Evolutionary conservation across 352 stramenopile genomes (phyloP), one percentile per base, ranked within the genome.

Genomic region (Phytophthora litchii): DNA sequence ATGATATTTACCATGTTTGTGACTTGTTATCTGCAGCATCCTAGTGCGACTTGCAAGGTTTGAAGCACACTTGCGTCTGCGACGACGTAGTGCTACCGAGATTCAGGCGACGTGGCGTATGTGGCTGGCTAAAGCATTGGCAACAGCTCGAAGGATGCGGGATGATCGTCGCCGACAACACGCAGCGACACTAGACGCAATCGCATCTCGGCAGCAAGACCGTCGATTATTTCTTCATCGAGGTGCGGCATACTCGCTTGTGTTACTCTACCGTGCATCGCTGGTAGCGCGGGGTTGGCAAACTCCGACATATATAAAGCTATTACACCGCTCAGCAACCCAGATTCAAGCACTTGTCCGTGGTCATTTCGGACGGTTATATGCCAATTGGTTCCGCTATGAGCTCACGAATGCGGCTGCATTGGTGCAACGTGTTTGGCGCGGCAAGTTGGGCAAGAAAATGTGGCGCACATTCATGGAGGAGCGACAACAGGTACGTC

Each of bases 101-200:
- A 88, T 94, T 36, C 84, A 94, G 55, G 71, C 82, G 2, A 76
- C 62, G n/a, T 94, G 82, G 82, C 70, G 84, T 27, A 94, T 94
- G 82, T 94, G 82, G 82, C 54, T 70, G 4, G 78, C 64, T 21
- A 91, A 89, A 52, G 78, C 85, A 13, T 48, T 59, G 3, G 73
- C 75, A 37, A 69, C 76, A 9, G 75, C 80, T 14, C 57, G 49
- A 12, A 55, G 47, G 17, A 42, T 94, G 25, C 70, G 67, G 16
- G 67, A 71, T 42, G 64, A 84, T 21, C 70, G 62, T 5, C 59
- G 32, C 3, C 60, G 60, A 16, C 74, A 86, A 29, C 73, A 74
- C 40, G 31, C 57, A 2, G 75, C 67, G 1, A 67, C 77, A 4
- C 40, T 82, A 13, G 31, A 54, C 3, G 34, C 60, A 13, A 64